Base-by-base conservation (phyloP, 495 filamentous ascomycete species). In the Penicillium diatomitis region DNA sequence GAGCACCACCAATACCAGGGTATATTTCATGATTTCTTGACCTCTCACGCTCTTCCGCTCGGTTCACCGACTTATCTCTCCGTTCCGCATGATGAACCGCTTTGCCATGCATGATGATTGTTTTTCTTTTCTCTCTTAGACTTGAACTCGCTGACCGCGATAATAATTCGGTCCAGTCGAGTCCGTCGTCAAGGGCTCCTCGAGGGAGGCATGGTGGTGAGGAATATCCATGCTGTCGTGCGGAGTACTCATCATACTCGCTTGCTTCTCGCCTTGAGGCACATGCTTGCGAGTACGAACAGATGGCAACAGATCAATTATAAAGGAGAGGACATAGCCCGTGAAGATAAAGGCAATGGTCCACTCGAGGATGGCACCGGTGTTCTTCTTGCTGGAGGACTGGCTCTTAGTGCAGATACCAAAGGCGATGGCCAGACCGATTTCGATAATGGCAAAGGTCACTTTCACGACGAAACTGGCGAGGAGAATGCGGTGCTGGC, bases 281-380 rank as follows among this genome's bases (percentile, higher is more conserved):
- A 74, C 43, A 41, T 73, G 68, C 33, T 64, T 66, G 50, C 82
- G 84, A 4, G 80, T 87, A 9, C 77, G 73, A 2, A 86, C 74
- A 12, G 89, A 88, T 0, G 92, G 92, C 44, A 88, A 70, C 35
- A 98, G 74, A 62, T 98, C 92, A 58, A 97, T 70, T 46, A 86
- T 79, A 70, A 95, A 97, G 36, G 86, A 89, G 41, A 95, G 77
- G 38, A 95, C 72, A 64, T 94, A 96, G 57, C 88, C 85, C 7
- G 84, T 90, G 70, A 95, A 98, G 52, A 96, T 73, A 55, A 97
- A 83, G 27, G 90, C 83, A 51, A 98, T 84, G 45, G 83, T 68
- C 90, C 90, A 96, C 66, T 88, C 85, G 32, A 87, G 60, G 10
- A 84, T 69, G 0, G 83, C 83, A 10, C 73, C 80, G 2, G 67